Conservation (phyloP, 371 early-diverging fungal genomes). For the Mucor ambiguus region DNA sequence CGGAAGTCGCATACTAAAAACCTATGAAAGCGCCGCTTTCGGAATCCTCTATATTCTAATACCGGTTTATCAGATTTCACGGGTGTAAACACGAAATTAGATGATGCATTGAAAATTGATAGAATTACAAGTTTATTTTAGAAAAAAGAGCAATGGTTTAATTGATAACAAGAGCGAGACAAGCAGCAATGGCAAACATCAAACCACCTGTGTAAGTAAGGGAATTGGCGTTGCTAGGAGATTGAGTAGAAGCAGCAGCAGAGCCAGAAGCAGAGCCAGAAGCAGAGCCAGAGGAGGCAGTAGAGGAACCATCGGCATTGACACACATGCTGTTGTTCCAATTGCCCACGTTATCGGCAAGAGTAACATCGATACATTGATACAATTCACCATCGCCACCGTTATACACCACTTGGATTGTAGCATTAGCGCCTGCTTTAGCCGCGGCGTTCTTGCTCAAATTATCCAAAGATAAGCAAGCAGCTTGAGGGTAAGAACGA, state of each 20-base stretch:
- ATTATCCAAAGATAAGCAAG: constrained; percentile 47
- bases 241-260: constrained; percentile 3
- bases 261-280: not conserved
- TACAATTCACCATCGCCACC: constrained; percentile 62
- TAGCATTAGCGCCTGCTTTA: constrained; percentile 52
- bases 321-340: constrained; percentile 49
- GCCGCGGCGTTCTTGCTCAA: constrained; percentile 32
- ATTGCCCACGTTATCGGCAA: constrained; percentile 35
- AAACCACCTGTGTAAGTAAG: constrained; percentile 8
- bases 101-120: too few species aligned
- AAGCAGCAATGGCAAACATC: constrained; percentile 2
- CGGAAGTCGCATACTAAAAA: not conserved
- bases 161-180: not conserved
- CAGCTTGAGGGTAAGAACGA: constrained; percentile 42
- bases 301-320: constrained; percentile 36
- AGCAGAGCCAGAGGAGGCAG: not conserved
- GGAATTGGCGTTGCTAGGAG: constrained; percentile 10
- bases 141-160: not conserved
- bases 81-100: not conserved
- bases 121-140: not conserved
- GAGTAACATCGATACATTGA: constrained; percentile 62
- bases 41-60: too few species aligned
- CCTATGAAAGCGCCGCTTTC: not conserved
- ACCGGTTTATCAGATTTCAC: not conserved
- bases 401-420: constrained; percentile 58